Percentiles rank a stretch among this genome's conserved stretches.
phyloP scores from a whole-genome alignment of 75 land plant species.

The Cryptomeria japonica region DNA sequence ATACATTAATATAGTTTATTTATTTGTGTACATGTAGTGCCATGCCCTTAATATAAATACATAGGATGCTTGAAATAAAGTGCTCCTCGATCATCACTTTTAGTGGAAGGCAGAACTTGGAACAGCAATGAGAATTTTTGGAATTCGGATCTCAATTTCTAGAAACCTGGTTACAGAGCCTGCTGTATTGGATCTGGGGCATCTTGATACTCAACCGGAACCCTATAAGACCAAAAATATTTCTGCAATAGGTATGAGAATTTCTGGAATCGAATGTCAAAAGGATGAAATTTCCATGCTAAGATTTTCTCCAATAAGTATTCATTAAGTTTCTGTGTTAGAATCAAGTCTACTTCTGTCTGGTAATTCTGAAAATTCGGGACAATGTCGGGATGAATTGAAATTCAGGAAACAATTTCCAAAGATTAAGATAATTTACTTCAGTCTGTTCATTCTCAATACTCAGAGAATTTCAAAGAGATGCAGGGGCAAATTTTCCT shows the following conservation, averaged over 20 bases:
- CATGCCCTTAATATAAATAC: too few relatives aligned
- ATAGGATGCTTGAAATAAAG: too few relatives aligned
- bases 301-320: too few relatives aligned
- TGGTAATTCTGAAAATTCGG: neutral
- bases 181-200: neutral
- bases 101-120: neutral
- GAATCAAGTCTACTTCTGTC: neutral
- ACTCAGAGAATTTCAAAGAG: neutral
- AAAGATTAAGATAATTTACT: too few relatives aligned
- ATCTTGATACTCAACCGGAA: neutral
- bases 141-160: neutral
- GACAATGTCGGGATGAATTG: too few relatives aligned
- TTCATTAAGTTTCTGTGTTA: neutral
- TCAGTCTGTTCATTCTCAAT: too few relatives aligned
- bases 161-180: neutral
- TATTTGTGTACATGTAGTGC: too few relatives aligned
- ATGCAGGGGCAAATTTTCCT: neutral
- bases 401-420: neutral
- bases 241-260: too few relatives aligned
- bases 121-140: neutral
- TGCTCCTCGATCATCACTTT: too few relatives aligned
- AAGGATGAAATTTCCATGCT: neutral
- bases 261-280: neutral
- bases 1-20: too few relatives aligned
- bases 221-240: neutral